These are phyloP conservation scores for Citrus glauca DNA, from an alignment of 345 rosid species.

Conservation along the genomic window DNA sequence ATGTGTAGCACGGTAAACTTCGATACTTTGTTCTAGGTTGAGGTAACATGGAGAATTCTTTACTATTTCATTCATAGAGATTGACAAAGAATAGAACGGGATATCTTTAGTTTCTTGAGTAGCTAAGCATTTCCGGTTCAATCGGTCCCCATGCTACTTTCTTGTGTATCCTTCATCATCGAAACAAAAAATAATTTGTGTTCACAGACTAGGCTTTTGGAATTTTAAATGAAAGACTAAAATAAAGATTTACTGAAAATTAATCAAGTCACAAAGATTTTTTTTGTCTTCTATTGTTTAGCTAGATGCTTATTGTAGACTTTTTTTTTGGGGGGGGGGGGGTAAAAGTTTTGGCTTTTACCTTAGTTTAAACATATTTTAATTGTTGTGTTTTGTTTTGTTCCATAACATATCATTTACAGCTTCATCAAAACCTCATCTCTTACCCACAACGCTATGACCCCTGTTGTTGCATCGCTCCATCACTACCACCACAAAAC, in stretches of 20 bases:
- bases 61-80: neutral
- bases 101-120: neutral
- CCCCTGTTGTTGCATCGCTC: neutral
- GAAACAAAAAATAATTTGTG: neutral
- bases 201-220: neutral
- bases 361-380: neutral
- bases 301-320: neutral
- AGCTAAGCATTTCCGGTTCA: neutral
- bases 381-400: neutral
- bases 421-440: neutral
- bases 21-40: slow-evolving; percentile 1
- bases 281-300: neutral
- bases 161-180: neutral
- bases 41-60: neutral
- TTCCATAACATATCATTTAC: neutral
- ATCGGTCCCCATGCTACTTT: neutral
- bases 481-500: neutral
- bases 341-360: neutral
- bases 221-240: neutral
- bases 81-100: neutral
- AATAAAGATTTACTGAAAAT: neutral
- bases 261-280: neutral
- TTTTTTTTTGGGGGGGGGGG: neutral
- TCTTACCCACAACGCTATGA: neutral
- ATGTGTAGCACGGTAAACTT: slow-evolving; percentile 78